Conservation (phyloP, 306 rosid species). For the Quercus robur region DNA sequence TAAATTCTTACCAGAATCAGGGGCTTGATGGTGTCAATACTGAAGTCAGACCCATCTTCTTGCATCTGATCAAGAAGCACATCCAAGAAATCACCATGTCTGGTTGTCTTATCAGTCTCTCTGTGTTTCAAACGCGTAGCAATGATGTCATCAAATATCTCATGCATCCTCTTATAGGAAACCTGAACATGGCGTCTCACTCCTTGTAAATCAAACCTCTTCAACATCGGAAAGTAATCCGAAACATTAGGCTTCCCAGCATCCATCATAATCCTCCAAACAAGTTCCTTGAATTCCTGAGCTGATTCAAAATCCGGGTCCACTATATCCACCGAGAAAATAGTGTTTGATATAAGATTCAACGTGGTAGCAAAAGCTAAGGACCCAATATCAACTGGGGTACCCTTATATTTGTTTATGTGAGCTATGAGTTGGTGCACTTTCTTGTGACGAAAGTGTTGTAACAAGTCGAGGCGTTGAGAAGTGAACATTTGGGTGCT, state of each 20-base stretch:
- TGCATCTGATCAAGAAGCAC: slow-evolving; percentile 46
- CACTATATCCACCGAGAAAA: slow-evolving; percentile 54
- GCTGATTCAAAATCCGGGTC: slow-evolving; percentile 43
- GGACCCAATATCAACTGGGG: slow-evolving; percentile 32
- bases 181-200: slow-evolving; percentile 40
- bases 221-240: slow-evolving; percentile 49
- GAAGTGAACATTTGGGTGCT: slow-evolving; percentile 38
- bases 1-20: slow-evolving; percentile 38
- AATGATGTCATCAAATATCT: slow-evolving; percentile 43
- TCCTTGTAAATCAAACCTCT: slow-evolving; percentile 47
- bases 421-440: slow-evolving; percentile 36
- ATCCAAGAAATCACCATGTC: slow-evolving; percentile 49
- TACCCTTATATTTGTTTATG: slow-evolving; percentile 7
- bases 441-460: slow-evolving; percentile 43
- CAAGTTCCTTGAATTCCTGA: slow-evolving; percentile 50
- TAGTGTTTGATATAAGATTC: slow-evolving; percentile 52
- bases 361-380: slow-evolving; percentile 45
- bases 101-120: background rate
- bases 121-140: slow-evolving; percentile 23
- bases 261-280: slow-evolving; percentile 66
- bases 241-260: slow-evolving; percentile 51
- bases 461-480: slow-evolving; percentile 47
- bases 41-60: slow-evolving; percentile 23
- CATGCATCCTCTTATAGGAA: slow-evolving; percentile 46
- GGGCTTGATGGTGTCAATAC: slow-evolving; percentile 40